Percentiles rank a stretch among this genome's conserved stretches.
phyloP scores from a whole-genome alignment of 2,329 filamentous ascomycete genomes.

The Thielaviopsis punctulata region DNA sequence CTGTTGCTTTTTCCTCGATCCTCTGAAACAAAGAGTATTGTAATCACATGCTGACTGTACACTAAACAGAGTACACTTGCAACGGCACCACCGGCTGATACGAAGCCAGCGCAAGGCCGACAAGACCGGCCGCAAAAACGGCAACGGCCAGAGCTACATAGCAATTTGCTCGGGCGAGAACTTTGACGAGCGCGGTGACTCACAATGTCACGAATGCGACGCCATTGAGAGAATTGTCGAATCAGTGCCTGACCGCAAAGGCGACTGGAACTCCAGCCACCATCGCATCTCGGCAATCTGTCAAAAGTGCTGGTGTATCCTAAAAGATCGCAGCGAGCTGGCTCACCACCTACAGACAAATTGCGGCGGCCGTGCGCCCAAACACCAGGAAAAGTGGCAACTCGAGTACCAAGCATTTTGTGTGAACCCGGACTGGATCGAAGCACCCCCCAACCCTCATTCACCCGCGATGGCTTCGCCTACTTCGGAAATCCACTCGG shows the following conservation, averaged over 20 bases:
- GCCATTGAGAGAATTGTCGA: constrained; percentile 8
- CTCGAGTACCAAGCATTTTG: constrained; percentile 9
- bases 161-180: constrained; percentile 11
- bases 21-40: neutral
- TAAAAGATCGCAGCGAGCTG: constrained; percentile 5
- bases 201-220: constrained; percentile 10
- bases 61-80: constrained; percentile 7
- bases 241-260: neutral
- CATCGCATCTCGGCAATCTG: constrained; percentile 11
- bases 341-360: constrained; percentile 3
- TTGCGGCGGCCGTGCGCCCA: constrained; percentile 9
- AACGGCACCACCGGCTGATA: constrained; percentile 11
- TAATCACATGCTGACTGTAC: neutral
- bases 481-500: neutral
- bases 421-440: constrained; percentile 9
- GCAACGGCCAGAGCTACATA: constrained; percentile 11
- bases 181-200: constrained; percentile 11
- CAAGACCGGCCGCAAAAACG: constrained; percentile 10
- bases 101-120: constrained; percentile 9
- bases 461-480: constrained; percentile 1
- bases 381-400: constrained; percentile 11
- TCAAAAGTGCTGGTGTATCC: constrained; percentile 11
- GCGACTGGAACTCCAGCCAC: neutral
- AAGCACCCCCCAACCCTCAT: neutral
- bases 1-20: too few relatives aligned